Evolutionary conservation across 169 alveolate genomes (phyloP).

Genomic region (Plasmodium gonderi): DNA sequence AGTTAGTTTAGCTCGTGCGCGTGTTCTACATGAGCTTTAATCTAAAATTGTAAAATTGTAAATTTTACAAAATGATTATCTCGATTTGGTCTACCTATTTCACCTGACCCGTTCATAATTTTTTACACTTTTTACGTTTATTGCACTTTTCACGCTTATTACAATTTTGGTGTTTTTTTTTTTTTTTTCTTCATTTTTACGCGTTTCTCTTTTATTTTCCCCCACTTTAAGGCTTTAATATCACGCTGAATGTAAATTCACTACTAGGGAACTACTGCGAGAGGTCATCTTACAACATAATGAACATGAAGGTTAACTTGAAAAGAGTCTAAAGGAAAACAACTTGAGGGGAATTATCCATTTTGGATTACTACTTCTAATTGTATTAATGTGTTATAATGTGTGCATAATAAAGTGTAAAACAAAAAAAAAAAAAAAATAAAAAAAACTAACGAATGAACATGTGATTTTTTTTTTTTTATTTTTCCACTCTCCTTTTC

Average conservation of each 20-base stretch:
- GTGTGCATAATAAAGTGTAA: not conserved
- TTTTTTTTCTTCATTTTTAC: not conserved
- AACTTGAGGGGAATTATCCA: not conserved
- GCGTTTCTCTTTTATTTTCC: not conserved
- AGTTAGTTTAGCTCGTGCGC: slow-evolving; percentile 12
- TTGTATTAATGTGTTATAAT: not conserved
- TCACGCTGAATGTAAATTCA: slow-evolving; percentile 56
- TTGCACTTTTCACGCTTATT: not conserved
- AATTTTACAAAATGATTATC: too few relatives aligned
- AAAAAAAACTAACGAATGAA: too few relatives aligned
- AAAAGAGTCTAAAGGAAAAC: too few relatives aligned
- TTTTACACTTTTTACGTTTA: not conserved
- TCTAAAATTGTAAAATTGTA: not conserved
- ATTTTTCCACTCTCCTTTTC: not conserved
- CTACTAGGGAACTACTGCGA: slow-evolving; percentile 38
- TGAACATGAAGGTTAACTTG: slow-evolving; percentile 36
- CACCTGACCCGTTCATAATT: not conserved
- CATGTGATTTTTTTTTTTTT: not conserved
- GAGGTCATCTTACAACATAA: slow-evolving; percentile 30
- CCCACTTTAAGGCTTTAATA: slow-evolving; percentile 11
- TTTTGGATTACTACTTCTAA: not conserved
- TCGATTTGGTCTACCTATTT: not conserved
- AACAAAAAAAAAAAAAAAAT: too few relatives aligned
- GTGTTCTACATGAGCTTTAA: not conserved
- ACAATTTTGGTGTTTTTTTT: not conserved